Percentiles rank a stretch among this genome's conserved stretches.
Evolutionary conservation across 2,329 filamentous ascomycete genomes (phyloP).

Genomic region (Fusarium subtropicale): DNA sequence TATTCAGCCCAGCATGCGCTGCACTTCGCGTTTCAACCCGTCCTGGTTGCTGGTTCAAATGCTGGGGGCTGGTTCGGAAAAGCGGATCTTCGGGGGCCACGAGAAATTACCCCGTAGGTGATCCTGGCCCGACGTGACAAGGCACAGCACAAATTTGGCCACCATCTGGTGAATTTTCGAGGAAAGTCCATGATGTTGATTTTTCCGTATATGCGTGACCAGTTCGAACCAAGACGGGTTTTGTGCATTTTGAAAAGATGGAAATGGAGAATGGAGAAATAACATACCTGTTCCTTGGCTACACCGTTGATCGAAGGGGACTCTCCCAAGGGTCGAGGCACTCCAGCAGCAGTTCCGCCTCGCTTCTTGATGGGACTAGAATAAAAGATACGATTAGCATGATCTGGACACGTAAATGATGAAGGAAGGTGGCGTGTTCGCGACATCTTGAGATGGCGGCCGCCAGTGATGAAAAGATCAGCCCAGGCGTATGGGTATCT

Average conservation of each 20-base stretch:
- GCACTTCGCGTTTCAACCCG: slow-evolving; percentile 34
- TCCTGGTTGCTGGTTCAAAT: slow-evolving; percentile 29
- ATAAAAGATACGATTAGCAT: slow-evolving; percentile 46
- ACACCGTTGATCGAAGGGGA: slow-evolving; percentile 70
- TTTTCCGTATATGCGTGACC: not conserved
- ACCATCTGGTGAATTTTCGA: slow-evolving; percentile 26
- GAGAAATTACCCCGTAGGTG: slow-evolving; percentile 44
- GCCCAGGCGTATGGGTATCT: slow-evolving; percentile 21
- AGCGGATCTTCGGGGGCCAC: slow-evolving; percentile 46
- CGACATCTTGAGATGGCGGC: not conserved
- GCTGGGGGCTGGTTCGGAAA: slow-evolving; percentile 43
- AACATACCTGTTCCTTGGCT: slow-evolving; percentile 63
- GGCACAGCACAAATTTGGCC: slow-evolving; percentile 35
- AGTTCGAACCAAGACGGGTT: not conserved
- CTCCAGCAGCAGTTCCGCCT: slow-evolving; percentile 73
- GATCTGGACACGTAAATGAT: not conserved
- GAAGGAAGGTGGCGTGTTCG: not conserved
- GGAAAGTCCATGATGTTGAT: slow-evolving; percentile 11
- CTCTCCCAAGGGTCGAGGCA: slow-evolving; percentile 74
- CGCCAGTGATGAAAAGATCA: slow-evolving; percentile 13
- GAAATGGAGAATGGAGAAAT: not conserved
- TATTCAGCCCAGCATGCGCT: slow-evolving; percentile 12
- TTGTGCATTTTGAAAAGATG: not conserved
- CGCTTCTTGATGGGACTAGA: slow-evolving; percentile 79
- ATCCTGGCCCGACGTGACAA: slow-evolving; percentile 23